These are phyloP conservation scores for Vitellaria paradoxa DNA, from an alignment of 179 eudicot species.

Conservation along the genomic window DNA sequence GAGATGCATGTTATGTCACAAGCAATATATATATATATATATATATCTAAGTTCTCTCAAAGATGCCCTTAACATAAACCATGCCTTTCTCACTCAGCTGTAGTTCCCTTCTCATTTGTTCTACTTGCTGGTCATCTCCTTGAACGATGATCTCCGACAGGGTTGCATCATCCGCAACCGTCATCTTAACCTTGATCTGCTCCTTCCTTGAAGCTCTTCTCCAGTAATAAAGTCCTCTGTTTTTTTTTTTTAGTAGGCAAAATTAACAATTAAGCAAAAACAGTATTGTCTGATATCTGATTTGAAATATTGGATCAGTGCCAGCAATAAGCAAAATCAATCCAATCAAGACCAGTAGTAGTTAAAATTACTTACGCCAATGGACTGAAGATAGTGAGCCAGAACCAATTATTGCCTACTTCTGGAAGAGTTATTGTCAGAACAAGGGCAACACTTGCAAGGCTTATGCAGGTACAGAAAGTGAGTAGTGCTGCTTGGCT, in stretches of 20 bases:
- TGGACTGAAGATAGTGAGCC: slow-evolving; percentile 72
- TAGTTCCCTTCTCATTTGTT: slow-evolving; percentile 79
- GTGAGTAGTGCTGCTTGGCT: slow-evolving; percentile 92
- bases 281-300: neutral
- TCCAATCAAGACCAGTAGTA: no score
- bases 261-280: neutral
- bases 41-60: slow-evolving; percentile 36
- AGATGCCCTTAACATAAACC: slow-evolving; percentile 86
- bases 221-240: slow-evolving; percentile 87
- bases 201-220: slow-evolving; percentile 72
- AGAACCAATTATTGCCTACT: slow-evolving; percentile 85
- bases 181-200: slow-evolving; percentile 84
- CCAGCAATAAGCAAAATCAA: neutral
- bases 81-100: slow-evolving; percentile 82
- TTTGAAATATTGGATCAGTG: neutral
- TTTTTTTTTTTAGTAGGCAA: neutral
- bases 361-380: slow-evolving; percentile 62
- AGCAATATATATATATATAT: no score
- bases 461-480: slow-evolving; percentile 91
- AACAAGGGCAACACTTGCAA: slow-evolving; percentile 86
- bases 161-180: slow-evolving; percentile 61
- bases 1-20: no score
- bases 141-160: slow-evolving; percentile 73
- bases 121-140: slow-evolving; percentile 88
- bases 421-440: slow-evolving; percentile 83